phyloP scores from a whole-genome alignment of 2,329 filamentous ascomycete species.

The Fusarium sp. region DNA sequence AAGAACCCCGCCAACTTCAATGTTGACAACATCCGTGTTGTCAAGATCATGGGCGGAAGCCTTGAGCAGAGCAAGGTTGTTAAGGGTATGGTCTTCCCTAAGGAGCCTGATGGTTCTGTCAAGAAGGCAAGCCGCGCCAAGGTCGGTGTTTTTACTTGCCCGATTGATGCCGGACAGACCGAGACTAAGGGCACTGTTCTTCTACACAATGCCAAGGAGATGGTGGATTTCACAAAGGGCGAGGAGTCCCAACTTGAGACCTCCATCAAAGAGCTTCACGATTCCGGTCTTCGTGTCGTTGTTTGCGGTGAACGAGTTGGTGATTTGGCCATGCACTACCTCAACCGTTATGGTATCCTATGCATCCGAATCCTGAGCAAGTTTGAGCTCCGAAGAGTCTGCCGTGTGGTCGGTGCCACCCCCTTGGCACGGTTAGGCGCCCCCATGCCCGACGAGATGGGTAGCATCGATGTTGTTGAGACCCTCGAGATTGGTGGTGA shows the following conservation, averaged over 20 bases:
- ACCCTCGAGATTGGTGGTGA: constrained; percentile 98
- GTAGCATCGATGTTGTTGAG: constrained; percentile 93
- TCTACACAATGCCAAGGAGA: constrained; percentile 97
- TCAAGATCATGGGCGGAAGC: constrained; percentile 99
- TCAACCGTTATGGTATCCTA: constrained; percentile 96
- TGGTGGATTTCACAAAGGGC: constrained; percentile 98
- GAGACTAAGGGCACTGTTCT: constrained; percentile 99
- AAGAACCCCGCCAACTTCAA: constrained; percentile 98
- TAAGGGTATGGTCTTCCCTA: constrained; percentile 98
- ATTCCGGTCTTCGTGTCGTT: constrained; percentile 92
- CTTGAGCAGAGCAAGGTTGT: constrained; percentile 95
- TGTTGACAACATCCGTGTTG: constrained; percentile 97
- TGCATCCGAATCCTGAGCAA: constrained; percentile 98
- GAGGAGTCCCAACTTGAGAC: constrained; percentile 94
- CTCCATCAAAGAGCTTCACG: constrained; percentile 94
- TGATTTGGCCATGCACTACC: constrained; percentile 96
- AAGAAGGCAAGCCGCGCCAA: constrained; percentile 95
- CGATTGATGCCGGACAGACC: constrained; percentile 95
- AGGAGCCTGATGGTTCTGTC: constrained; percentile 91
- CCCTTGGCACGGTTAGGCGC: constrained; percentile 96
- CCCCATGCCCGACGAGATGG: constrained; percentile 99
- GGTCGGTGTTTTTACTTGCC: constrained; percentile 96
- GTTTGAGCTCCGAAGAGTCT: constrained; percentile 94
- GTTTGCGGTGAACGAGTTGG: constrained; percentile 94
- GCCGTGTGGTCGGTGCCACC: constrained; percentile 95